Conservation (phyloP, 1,139 yeast species). For the Sugiyamaella novakii region DNA sequence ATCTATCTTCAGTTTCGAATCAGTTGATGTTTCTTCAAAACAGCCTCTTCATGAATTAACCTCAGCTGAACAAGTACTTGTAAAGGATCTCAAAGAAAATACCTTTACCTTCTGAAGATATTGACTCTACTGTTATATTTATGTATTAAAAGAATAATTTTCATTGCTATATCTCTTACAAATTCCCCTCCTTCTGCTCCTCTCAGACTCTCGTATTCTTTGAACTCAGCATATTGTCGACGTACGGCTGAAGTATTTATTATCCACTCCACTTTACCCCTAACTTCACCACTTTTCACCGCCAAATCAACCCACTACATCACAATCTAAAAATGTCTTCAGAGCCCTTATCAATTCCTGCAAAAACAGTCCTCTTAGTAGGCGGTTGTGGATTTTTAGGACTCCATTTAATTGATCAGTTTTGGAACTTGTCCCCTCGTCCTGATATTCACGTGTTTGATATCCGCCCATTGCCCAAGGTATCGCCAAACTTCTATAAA, state of each 20-base stretch:
- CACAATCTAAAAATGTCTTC: conserved; percentile 7
- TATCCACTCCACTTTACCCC: neutral
- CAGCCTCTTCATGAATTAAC: neutral
- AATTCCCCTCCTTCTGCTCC: too few species aligned
- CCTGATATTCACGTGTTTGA: conserved; percentile 86
- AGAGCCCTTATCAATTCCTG: conserved; percentile 13
- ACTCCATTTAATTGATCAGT: conserved; percentile 84
- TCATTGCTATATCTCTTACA: too few species aligned
- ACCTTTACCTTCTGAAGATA: conserved; percentile 10
- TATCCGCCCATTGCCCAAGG: conserved; percentile 78
- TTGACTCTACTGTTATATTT: conserved; percentile 1
- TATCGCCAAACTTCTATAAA: conserved; percentile 68
- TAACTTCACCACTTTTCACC: neutral
- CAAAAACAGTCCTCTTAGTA: conserved; percentile 69
- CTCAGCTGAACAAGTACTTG: neutral
- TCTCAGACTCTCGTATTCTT: too few species aligned
- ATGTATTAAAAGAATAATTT: too few species aligned
- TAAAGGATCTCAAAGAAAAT: conserved; percentile 9
- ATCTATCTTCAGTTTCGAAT: neutral
- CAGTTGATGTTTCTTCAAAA: neutral
- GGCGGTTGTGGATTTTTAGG: conserved; percentile 98
- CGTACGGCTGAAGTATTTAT: conserved; percentile 2
- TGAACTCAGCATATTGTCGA: too few species aligned
- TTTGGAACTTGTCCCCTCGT: conserved; percentile 63
- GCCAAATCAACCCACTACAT: neutral